Percentiles rank a stretch among this genome's conserved stretches.
These are phyloP conservation scores for Cladorrhinum sp. DNA, from an alignment of 2,329 filamentous ascomycete species.

Conservation along the genomic window DNA sequence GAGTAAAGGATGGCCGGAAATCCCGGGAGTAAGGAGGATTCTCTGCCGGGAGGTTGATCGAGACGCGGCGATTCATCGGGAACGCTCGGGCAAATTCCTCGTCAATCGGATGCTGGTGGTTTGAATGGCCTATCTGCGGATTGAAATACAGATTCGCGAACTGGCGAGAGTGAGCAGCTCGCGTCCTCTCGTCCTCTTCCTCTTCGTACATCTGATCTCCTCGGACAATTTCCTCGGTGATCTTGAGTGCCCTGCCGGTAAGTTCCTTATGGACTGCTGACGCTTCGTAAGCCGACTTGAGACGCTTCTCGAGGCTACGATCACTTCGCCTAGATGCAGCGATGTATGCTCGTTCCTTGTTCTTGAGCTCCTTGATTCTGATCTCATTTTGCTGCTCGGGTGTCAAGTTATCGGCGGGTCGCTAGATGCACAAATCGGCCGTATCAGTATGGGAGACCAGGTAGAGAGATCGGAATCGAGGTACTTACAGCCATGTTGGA, in stretches of 20 bases:
- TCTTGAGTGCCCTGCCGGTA: slow-evolving; percentile 76
- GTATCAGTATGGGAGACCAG: not conserved
- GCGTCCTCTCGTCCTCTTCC: slow-evolving; percentile 61
- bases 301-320: slow-evolving; percentile 78
- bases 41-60: not conserved
- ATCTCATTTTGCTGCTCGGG: not conserved
- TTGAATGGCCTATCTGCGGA: not conserved
- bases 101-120: not conserved
- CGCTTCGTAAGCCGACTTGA: slow-evolving; percentile 82
- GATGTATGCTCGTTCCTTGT: slow-evolving; percentile 86
- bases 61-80: not conserved
- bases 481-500: not conserved
- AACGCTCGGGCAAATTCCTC: not conserved
- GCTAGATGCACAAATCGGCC: not conserved
- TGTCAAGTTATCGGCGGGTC: not conserved
- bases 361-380: slow-evolving; percentile 48
- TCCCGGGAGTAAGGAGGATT: not conserved
- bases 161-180: not conserved
- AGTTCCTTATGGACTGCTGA: slow-evolving; percentile 89
- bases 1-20: not conserved
- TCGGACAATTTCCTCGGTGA: slow-evolving; percentile 81
- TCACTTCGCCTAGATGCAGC: slow-evolving; percentile 86
- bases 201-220: slow-evolving; percentile 97
- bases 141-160: not conserved
- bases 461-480: no score